Evolutionary conservation across 176 grass and related monocot species (phyloP), one percentile per base, ranked within the genome.

Genomic region (Musa acuminata): DNA sequence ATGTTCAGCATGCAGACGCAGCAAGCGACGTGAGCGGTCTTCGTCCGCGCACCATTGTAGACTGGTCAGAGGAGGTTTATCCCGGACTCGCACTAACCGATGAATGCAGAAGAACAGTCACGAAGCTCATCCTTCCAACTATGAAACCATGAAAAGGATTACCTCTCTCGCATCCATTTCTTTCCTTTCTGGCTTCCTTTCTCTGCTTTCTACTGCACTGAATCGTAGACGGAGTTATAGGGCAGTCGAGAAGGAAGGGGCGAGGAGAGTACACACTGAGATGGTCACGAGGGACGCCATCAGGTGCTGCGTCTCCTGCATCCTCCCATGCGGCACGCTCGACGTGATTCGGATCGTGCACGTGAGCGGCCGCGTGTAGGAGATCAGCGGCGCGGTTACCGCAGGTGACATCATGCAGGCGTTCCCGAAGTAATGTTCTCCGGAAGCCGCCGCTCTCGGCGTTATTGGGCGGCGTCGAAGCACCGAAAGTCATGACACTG

Each of bases 291-390:
- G 22, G 90, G 95, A 94, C 24, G 84, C 95, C 23, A 89, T 94
- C 73, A 77, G 86, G 84, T 99, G 95, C 81, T 99, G 90, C 86
- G 91, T 99, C 84, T 86, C 95, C 26, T 99, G 95, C 84, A 99
- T 99, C 85, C 84, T 99, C 54, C 95, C 95, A 24, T 99, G 95
- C 69, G 95, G 90, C 3, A 90, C 95, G 23, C 80, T 99, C 73
- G 95, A 99, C 78, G 86, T 94, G 75, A 75, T 94, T 72, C 90
- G 90, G 54, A 89, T 99, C 80, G 95, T 99, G 80, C 95, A 99
- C 80, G 87, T 86, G 54, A 93, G 83, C 70, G 90, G 95, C 19
- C 88, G 95, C 4, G 90, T 99, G 49, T 90, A 99, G 82, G 90
- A 89, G 95, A 93, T 99, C 79, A 73, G 80, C 75, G 80, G 83